Evolutionary conservation across 2,329 filamentous ascomycete genomes (phyloP), one percentile per base, ranked within the genome.

Genomic region (Ophiosphaerella narmari): DNA sequence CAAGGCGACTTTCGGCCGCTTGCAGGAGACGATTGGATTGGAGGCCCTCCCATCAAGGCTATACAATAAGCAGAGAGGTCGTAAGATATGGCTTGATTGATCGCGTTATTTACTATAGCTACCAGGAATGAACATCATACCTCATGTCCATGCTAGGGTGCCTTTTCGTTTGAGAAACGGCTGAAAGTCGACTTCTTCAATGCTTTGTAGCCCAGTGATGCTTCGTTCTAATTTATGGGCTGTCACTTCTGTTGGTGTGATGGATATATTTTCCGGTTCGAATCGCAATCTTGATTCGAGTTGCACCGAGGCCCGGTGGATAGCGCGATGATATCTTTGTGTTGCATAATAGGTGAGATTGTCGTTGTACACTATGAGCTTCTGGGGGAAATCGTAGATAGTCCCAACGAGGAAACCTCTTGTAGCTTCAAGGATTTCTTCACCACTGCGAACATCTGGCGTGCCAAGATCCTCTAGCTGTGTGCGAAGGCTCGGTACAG

Each of bases 81-180:
- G 37, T 16, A 61, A 55, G n/a, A 55, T 61, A 21, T 61, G 55
- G 55, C 31, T 61, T 14, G 52, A 55, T 8, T 60, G 36, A 54
- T 18, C 11, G 23, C 5, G 12, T 18, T 8, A n/a, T 14, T 36
- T 4, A 11, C 12, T 14, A 14, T 18, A 16, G n/a, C 7, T n/a
- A 36, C 16, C n/a, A 13, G 8, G 4, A 13, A 11, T 23, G 26
- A 29, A 21, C 18, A 8, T 8, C 7, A 14, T 14, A 35, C 3
- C 3, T 40, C 23, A 50, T 5, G 21, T 24, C 52, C 48, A 51
- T 18, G 32, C 43, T 5, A 42, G 40, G 5, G 52, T 54, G 9
- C 48, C 48, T 12, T 50, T 48, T 7, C 52, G 43, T 11, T 45
- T 21, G 13, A 57, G 49, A 29, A 54, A 52, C 4, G 36, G 31